These are phyloP conservation scores for Iberis amara DNA, from an alignment of 441 rosid genomes.

Conservation along the genomic window DNA sequence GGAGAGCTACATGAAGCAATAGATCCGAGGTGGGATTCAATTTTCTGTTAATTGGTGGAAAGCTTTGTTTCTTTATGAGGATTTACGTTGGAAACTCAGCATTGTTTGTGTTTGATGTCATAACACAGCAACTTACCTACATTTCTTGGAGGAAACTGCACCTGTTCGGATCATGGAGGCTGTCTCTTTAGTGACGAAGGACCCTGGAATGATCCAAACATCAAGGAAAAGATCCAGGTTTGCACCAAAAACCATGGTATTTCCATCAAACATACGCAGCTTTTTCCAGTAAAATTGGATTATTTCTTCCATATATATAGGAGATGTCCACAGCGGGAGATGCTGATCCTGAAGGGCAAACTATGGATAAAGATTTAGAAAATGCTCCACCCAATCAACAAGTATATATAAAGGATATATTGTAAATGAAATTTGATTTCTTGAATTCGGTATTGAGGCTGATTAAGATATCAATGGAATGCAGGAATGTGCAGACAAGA, in stretches of 20 bases:
- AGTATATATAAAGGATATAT: neutral
- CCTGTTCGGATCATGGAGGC: conserved; percentile 72
- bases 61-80: neutral
- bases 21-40: conserved; percentile 47
- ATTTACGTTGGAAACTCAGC: conserved; percentile 13
- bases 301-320: neutral
- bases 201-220: conserved; percentile 79
- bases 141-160: conserved; percentile 89
- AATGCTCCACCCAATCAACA: neutral
- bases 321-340: conserved; percentile 14
- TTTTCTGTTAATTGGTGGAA: too few relatives aligned
- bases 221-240: conserved; percentile 42
- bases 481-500: conserved; percentile 14
- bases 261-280: conserved; percentile 4
- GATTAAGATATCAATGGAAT: conserved; percentile 3
- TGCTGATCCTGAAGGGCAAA: conserved; percentile 15
- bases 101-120: conserved; percentile 16
- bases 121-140: conserved; percentile 81
- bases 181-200: conserved; percentile 81
- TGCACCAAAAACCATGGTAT: neutral
- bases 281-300: neutral
- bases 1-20: conserved; percentile 67
- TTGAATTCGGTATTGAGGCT: conserved; percentile 4
- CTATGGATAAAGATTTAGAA: conserved; percentile 1
- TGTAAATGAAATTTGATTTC: neutral